Conservation (phyloP, 2,329 filamentous ascomycete species). For the Samsoniella hepiali region DNA sequence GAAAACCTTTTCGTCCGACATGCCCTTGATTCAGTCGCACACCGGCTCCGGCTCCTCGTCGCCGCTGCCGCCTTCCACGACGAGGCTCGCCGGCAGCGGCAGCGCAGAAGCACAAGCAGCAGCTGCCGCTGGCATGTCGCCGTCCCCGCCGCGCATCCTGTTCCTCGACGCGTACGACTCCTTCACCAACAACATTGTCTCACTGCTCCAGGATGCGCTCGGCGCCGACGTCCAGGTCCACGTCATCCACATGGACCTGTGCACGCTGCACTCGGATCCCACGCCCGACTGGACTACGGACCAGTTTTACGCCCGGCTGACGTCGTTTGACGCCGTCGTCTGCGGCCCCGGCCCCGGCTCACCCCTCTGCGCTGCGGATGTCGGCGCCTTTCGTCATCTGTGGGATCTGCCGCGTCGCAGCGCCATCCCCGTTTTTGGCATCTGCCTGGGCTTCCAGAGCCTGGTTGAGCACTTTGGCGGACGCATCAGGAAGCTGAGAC, state of each 20-base stretch:
- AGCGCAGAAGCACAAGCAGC: background rate
- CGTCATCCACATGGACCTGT: slow-evolving; percentile 37
- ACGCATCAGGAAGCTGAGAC: slow-evolving; percentile 60
- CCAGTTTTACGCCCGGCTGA: slow-evolving; percentile 37
- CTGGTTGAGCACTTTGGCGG: slow-evolving; percentile 68
- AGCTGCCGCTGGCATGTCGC: background rate
- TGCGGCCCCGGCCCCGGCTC: slow-evolving; percentile 88
- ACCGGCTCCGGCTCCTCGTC: slow-evolving; percentile 6
- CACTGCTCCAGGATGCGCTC: slow-evolving; percentile 69
- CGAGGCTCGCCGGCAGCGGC: background rate
- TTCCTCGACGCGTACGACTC: slow-evolving; percentile 97
- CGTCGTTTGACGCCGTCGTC: slow-evolving; percentile 76
- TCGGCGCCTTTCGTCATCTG: slow-evolving; percentile 75
- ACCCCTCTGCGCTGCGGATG: slow-evolving; percentile 66
- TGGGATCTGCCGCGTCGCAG: slow-evolving; percentile 63
- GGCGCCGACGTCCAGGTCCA: slow-evolving; percentile 59
- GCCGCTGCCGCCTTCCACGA: slow-evolving; percentile 8
- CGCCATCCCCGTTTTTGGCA: slow-evolving; percentile 74
- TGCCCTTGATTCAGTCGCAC: slow-evolving; percentile 18
- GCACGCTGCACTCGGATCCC: slow-evolving; percentile 64
- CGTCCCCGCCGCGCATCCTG: slow-evolving; percentile 54
- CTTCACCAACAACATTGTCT: slow-evolving; percentile 92
- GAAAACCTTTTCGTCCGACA: slow-evolving; percentile 1
- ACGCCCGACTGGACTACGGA: slow-evolving; percentile 45
- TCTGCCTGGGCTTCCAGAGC: slow-evolving; percentile 88